Evolutionary conservation across 2,329 filamentous ascomycete species (phyloP), one percentile per base, ranked within the genome.

Genomic region (Colletotrichum destructivum): DNA sequence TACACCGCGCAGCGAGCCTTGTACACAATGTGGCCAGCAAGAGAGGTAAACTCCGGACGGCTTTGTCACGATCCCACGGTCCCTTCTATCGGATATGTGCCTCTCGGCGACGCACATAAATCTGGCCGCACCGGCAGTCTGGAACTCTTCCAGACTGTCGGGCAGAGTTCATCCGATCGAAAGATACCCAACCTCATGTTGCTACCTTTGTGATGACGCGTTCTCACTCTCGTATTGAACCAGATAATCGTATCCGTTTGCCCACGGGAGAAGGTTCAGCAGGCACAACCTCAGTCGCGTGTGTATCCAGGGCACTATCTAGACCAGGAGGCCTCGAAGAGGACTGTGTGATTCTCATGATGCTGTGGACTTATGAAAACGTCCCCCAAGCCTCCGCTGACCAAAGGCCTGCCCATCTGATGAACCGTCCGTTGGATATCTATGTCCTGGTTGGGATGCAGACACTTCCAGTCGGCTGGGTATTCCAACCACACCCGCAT

Each of bases 381-480:
- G 23, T 12, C 31, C 6, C 21, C 44, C 56, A 21, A 59, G 40
- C 56, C 21, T 13, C 31, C 49, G 16, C 16, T 18, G 40, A 65
- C 13, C 11, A 15, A 23, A 16, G 16, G 8, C 5, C 51, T 21
- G 38, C 26, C 42, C n/a, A 23, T 13, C n/a, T 42, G 12, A 46
- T 51, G 56, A 42, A 52, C 21, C 70, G 80, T 3, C 78, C 79
- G 0, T 61, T 56, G 2, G 79, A 81, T 66, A 71, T 82, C 42
- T 75, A 78, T 35, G 73, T 77, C 35, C 70, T 77, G 40, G 74
- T 80, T 62, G 81, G 80, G 78, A 74, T 76, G 47, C 75, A 76
- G 40, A 75, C 75, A 0, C 76, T 80, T 0, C 78, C 78, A 9
- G 40, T 66, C 2, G 51, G 65, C n/a, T 78, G 79, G 59, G 68